Evolutionary conservation across 2,329 filamentous ascomycete genomes (phyloP).

Genomic region (Xylariales sp.): DNA sequence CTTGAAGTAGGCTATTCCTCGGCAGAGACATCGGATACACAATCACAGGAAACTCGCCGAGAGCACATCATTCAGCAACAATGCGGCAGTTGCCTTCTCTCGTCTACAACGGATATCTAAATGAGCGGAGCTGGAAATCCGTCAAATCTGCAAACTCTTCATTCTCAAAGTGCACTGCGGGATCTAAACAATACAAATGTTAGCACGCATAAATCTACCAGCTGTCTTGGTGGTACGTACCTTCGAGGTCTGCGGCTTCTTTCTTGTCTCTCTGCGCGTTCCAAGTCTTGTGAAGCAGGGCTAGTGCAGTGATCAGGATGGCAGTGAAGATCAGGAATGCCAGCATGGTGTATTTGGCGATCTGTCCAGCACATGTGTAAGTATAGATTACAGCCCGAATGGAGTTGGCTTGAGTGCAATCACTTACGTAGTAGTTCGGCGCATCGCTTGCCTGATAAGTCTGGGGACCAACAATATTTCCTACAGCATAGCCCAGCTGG

Average conservation of each 20-base stretch:
- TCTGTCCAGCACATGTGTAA: not conserved
- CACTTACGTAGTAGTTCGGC: slow-evolving; percentile 1
- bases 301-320: not conserved
- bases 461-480: slow-evolving; percentile 2
- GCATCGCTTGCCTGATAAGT: not conserved
- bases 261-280: not conserved
- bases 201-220: not conserved
- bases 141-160: slow-evolving; percentile 2
- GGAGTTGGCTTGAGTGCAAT: too few species aligned
- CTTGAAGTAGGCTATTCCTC: too few species aligned
- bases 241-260: not conserved
- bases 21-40: too few species aligned
- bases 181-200: not conserved
- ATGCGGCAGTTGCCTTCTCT: too few species aligned
- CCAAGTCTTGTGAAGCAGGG: not conserved
- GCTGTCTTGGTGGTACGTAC: not conserved
- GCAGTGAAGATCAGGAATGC: slow-evolving; percentile 1
- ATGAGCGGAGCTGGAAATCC: not conserved
- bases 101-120: not conserved
- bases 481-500: slow-evolving; percentile 3
- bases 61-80: too few species aligned
- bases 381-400: not conserved
- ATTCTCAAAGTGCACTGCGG: not conserved
- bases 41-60: too few species aligned
- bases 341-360: slow-evolving; percentile 2